Percentiles rank a stretch among this genome's conserved stretches.
phyloP scores from a whole-genome alignment of 2,329 filamentous ascomycete genomes.

The Microcyclospora pomicola region DNA sequence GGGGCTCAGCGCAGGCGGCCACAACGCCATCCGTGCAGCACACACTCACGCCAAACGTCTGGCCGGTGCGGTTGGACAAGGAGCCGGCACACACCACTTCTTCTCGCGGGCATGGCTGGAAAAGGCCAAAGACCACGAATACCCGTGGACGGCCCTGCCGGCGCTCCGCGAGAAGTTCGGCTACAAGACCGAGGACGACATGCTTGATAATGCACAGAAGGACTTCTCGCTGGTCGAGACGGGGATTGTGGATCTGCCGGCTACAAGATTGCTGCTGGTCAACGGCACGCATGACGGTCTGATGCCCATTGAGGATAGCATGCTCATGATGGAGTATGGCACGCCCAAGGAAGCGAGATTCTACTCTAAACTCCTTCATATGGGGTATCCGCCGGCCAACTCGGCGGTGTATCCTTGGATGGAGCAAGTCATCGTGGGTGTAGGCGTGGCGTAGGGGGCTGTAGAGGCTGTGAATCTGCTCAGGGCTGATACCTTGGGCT shows the following conservation, averaged over 20 bases:
- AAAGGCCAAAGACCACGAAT: slow-evolving; percentile 51
- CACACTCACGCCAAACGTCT: slow-evolving; percentile 48
- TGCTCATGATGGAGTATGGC: slow-evolving; percentile 51
- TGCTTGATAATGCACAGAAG: slow-evolving; percentile 40
- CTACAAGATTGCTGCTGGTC: slow-evolving; percentile 45
- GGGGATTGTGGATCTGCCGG: slow-evolving; percentile 43
- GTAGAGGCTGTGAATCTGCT: too few species aligned
- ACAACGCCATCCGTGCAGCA: slow-evolving; percentile 51
- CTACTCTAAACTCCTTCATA: slow-evolving; percentile 47
- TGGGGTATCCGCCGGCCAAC: slow-evolving; percentile 53
- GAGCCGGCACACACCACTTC: slow-evolving; percentile 49
- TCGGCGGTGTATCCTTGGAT: slow-evolving; percentile 47
- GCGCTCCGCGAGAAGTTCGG: slow-evolving; percentile 49
- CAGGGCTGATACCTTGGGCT: too few species aligned
- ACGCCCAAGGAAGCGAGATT: slow-evolving; percentile 52
- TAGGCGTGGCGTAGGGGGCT: not conserved
- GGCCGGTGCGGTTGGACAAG: slow-evolving; percentile 46
- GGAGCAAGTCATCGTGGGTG: slow-evolving; percentile 37
- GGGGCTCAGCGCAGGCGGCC: slow-evolving; percentile 53
- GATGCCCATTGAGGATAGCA: slow-evolving; percentile 55
- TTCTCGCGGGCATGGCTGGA: slow-evolving; percentile 47
- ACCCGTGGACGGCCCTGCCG: slow-evolving; percentile 23
- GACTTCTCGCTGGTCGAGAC: slow-evolving; percentile 50
- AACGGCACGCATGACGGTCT: slow-evolving; percentile 49
- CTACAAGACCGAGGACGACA: slow-evolving; percentile 42